phyloP scores from a whole-genome alignment of 306 rosid species.

The Castanopsis chinensis region DNA sequence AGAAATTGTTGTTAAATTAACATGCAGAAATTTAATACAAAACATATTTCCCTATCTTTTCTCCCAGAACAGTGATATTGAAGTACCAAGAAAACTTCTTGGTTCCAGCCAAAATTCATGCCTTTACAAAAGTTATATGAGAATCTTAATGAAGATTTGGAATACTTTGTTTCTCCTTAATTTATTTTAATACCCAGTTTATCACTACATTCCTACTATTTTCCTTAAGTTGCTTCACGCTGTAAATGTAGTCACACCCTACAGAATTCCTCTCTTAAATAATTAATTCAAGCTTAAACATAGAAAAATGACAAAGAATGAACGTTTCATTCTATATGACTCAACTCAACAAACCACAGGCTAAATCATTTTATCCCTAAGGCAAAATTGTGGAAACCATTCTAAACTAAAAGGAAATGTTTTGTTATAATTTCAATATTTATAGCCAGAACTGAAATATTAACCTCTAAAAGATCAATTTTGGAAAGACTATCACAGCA shows the following conservation, averaged over 20 bases:
- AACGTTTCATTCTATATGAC: neutral
- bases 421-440: neutral
- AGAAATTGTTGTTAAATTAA: neutral
- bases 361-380: neutral
- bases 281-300: neutral
- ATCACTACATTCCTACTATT: neutral
- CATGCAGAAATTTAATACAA: neutral
- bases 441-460: neutral
- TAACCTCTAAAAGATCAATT: neutral
- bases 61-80: neutral
- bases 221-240: neutral
- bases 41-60: neutral
- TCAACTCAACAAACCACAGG: neutral
- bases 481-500: neutral
- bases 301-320: neutral
- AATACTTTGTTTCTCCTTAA: neutral
- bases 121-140: neutral
- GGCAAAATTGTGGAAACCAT: neutral
- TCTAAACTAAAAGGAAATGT: neutral
- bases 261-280: neutral
- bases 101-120: neutral
- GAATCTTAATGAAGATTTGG: neutral
- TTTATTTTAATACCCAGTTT: neutral
- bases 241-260: neutral
- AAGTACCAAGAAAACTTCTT: neutral